phyloP scores from a whole-genome alignment of 2,329 filamentous ascomycete genomes.

The Aspergillus nomiae region DNA sequence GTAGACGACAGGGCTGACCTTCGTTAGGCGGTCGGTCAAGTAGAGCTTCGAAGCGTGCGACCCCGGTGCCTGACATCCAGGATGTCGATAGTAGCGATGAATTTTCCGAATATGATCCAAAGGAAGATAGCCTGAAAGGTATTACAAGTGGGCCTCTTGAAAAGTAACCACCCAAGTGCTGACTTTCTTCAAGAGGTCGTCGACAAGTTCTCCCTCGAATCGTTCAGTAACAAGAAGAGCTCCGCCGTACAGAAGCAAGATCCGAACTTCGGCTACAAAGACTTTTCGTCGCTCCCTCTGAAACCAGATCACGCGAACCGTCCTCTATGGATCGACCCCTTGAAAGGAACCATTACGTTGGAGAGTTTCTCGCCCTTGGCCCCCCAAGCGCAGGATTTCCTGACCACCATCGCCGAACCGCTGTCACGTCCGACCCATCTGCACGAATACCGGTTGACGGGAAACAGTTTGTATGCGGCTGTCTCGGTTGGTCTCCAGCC shows the following conservation, averaged over 20 bases:
- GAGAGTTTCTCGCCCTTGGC: conserved; percentile 93
- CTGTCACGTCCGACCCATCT: conserved; percentile 85
- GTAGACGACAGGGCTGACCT: conserved; percentile 34
- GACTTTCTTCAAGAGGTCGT: conserved; percentile 44
- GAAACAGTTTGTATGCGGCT: conserved; percentile 91
- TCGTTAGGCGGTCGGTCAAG: conserved; percentile 45
- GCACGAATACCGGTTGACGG: conserved; percentile 90
- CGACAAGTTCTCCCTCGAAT: conserved; percentile 56
- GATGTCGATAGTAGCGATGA: conserved; percentile 59
- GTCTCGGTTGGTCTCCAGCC: conserved; percentile 92
- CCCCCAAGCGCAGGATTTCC: conserved; percentile 84
- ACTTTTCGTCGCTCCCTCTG: conserved; percentile 79
- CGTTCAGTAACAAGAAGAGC: conserved; percentile 52
- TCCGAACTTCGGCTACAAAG: conserved; percentile 63
- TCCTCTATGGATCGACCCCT: conserved; percentile 90
- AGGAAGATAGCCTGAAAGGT: conserved; percentile 52
- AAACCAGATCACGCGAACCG: conserved; percentile 89
- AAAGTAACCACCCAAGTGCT: conserved; percentile 21
- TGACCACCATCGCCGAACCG: conserved; percentile 94
- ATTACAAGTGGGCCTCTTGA: conserved; percentile 21
- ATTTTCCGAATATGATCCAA: conserved; percentile 56
- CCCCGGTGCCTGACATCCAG: conserved; percentile 47
- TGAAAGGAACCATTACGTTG: conserved; percentile 82
- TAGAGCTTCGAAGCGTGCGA: conserved; percentile 52
- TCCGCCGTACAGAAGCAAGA: conserved; percentile 46